Conservation (phyloP, 441 rosid genomes). For the Erodium trifolium region DNA sequence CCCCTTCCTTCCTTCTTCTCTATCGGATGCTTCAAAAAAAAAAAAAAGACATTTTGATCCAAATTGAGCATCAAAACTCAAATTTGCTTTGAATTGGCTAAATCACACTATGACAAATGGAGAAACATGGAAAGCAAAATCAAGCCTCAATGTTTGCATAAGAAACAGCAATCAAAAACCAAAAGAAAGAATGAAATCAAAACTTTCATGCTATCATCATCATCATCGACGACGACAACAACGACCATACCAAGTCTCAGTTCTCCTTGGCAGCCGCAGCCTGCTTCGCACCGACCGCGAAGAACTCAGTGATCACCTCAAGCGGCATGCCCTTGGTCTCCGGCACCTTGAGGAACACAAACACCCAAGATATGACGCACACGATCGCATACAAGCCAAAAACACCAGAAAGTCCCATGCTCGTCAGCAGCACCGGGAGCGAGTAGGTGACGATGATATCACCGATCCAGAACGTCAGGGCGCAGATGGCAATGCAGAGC, state of each 20-base stretch:
- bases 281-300: not conserved
- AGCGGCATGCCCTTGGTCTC: slow-evolving; percentile 97
- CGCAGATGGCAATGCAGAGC: slow-evolving; percentile 85
- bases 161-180: not conserved
- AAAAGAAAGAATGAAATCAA: not conserved
- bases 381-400: slow-evolving; percentile 66
- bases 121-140: no score
- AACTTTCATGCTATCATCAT: not conserved
- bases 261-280: not conserved
- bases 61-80: no score
- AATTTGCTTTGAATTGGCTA: no score
- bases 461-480: slow-evolving; percentile 68
- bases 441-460: slow-evolving; percentile 75
- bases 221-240: not conserved
- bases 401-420: slow-evolving; percentile 65
- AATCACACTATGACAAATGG: no score
- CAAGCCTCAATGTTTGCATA: no score
- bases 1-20: no score
- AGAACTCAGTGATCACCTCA: not conserved
- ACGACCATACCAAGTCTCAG: not conserved
- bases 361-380: slow-evolving; percentile 57
- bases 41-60: no score
- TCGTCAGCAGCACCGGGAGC: slow-evolving; percentile 30
- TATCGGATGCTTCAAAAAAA: no score
- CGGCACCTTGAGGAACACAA: slow-evolving; percentile 80